Conservation (phyloP, 1,139 yeast species). For the Geotrichum carabidarum region DNA sequence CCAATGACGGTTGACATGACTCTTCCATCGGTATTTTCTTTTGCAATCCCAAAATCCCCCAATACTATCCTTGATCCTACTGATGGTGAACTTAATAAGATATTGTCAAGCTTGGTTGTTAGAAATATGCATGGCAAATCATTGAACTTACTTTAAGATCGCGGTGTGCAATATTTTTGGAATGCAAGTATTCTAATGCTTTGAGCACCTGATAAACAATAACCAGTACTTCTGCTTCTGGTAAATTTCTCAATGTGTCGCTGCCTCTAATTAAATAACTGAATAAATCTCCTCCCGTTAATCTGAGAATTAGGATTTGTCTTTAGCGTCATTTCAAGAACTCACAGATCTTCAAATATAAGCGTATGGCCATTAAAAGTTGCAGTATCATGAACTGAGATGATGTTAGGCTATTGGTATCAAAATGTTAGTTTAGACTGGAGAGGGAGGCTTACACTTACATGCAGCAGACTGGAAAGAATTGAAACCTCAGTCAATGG, state of each 20-base stretch:
- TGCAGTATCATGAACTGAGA: slow-evolving; percentile 23
- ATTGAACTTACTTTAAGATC: slow-evolving; percentile 43
- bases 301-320: slow-evolving; percentile 16
- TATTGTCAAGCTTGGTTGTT: slow-evolving; percentile 46
- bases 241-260: slow-evolving; percentile 39
- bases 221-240: slow-evolving; percentile 52
- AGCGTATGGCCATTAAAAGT: slow-evolving; percentile 15
- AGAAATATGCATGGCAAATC: not conserved
- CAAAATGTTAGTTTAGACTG: not conserved
- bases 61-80: slow-evolving; percentile 50
- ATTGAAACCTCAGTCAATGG: slow-evolving; percentile 27
- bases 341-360: slow-evolving; percentile 26
- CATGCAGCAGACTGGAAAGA: slow-evolving; percentile 24
- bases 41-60: slow-evolving; percentile 68
- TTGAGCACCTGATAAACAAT: slow-evolving; percentile 53
- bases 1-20: slow-evolving; percentile 55
- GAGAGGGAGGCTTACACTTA: slow-evolving; percentile 9
- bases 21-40: slow-evolving; percentile 38
- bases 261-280: slow-evolving; percentile 51
- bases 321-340: not conserved
- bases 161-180: slow-evolving; percentile 48
- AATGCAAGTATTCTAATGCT: slow-evolving; percentile 53
- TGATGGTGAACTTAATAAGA: slow-evolving; percentile 48
- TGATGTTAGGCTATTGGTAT: slow-evolving; percentile 26
- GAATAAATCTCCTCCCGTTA: slow-evolving; percentile 62